phyloP scores from a whole-genome alignment of 1,284 basidiomycete species.

The Rhodotorula glutinis region DNA sequence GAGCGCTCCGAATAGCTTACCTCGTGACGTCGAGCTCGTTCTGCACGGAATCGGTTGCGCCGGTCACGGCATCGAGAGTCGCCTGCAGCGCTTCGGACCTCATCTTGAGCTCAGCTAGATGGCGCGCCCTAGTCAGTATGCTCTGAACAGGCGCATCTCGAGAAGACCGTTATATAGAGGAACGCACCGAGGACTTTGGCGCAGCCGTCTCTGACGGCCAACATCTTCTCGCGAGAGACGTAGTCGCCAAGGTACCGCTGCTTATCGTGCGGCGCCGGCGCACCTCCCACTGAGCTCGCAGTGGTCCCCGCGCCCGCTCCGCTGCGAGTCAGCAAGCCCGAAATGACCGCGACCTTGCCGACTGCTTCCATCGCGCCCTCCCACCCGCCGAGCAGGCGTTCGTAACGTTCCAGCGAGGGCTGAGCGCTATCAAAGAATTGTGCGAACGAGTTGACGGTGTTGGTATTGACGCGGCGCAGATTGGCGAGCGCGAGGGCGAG shows the following conservation, averaged over 20 bases:
- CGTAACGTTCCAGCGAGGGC: conserved; percentile 19
- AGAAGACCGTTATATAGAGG: too few species aligned
- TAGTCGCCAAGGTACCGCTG: conserved; percentile 41
- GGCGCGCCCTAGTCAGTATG: too few species aligned
- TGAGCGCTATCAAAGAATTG: conserved; percentile 22
- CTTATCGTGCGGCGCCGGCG: conserved; percentile 16
- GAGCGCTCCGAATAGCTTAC: background rate
- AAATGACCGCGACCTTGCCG: conserved; percentile 29
- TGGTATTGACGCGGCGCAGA: conserved; percentile 34
- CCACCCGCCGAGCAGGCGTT: conserved; percentile 23
- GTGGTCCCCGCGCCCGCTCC: background rate
- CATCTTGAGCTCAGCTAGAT: conserved; percentile 24
- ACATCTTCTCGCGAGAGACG: conserved; percentile 42
- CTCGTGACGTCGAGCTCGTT: conserved; percentile 34
- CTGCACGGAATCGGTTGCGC: conserved; percentile 32
- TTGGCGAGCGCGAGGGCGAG: conserved; percentile 37
- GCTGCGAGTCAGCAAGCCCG: conserved; percentile 15
- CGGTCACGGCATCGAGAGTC: conserved; percentile 29
- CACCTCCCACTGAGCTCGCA: conserved; percentile 7
- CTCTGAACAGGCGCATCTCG: too few species aligned
- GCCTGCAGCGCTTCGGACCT: conserved; percentile 21
- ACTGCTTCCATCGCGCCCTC: conserved; percentile 36
- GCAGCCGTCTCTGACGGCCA: conserved; percentile 41
- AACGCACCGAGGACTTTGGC: conserved; percentile 34
- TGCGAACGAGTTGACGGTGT: conserved; percentile 20